Conservation (phyloP, 2,329 filamentous ascomycete species). For the Fusarium napiforme region DNA sequence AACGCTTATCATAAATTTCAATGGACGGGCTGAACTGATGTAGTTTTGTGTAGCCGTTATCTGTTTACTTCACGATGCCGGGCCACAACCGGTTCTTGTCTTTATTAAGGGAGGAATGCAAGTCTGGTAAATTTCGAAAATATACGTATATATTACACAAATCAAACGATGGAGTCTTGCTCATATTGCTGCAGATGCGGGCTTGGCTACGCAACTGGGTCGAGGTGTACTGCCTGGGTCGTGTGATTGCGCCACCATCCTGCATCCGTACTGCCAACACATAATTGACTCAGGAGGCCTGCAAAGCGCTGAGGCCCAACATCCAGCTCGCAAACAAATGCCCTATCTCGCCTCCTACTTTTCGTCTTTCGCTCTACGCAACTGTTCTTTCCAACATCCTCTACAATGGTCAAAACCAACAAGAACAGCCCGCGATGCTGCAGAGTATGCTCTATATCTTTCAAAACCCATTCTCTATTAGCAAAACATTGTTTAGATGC, state of each 20-base stretch:
- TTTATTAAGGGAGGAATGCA: too few species aligned
- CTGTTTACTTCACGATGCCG: background rate
- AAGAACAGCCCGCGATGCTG: background rate
- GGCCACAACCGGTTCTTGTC: too few species aligned
- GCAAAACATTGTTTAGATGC: background rate
- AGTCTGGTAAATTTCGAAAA: too few species aligned
- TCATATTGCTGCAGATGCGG: too few species aligned
- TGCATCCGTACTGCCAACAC: background rate
- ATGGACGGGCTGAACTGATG: background rate
- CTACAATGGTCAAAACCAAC: background rate
- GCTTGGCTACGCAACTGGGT: background rate
- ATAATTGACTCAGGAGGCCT: background rate
- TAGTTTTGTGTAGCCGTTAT: background rate
- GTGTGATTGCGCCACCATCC: background rate
- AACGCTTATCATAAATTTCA: accelerated
- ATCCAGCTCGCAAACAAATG: background rate
- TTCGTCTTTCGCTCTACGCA: accelerated
- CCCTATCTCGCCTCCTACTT: accelerated
- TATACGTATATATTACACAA: background rate
- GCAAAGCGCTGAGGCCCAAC: background rate
- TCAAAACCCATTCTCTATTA: background rate
- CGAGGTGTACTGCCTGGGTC: background rate
- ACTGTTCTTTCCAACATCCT: accelerated
- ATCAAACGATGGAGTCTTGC: accelerated
- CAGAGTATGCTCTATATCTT: background rate